These are phyloP conservation scores for Russula abietina DNA, from an alignment of 768 basidiomycete species.

Conservation along the genomic window DNA sequence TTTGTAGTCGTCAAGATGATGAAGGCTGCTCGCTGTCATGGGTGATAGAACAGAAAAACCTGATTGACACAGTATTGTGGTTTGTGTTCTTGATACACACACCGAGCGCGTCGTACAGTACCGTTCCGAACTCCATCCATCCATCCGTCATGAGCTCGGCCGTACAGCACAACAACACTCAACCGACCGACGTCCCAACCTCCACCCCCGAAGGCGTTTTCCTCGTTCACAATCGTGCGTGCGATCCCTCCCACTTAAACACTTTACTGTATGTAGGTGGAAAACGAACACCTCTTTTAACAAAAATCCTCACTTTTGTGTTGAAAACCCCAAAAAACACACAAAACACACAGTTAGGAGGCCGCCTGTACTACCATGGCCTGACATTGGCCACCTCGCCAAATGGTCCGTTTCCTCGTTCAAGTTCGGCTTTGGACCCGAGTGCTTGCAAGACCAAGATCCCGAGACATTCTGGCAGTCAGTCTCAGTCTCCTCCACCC, in stretches of 20 bases:
- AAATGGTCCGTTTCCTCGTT: constrained; percentile 95
- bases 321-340: too few relatives aligned
- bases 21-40: constrained; percentile 21
- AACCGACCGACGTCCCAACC: not conserved
- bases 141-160: not conserved
- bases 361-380: constrained; percentile 58
- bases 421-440: constrained; percentile 95
- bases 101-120: too few relatives aligned
- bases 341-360: constrained; percentile 32
- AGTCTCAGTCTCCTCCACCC: constrained; percentile 29
- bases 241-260: not conserved
- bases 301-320: too few relatives aligned
- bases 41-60: not conserved
- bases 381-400: constrained; percentile 81
- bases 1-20: constrained; percentile 59
- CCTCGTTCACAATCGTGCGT: constrained; percentile 37
- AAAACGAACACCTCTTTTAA: too few relatives aligned
- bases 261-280: too few relatives aligned
- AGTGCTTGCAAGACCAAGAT: constrained; percentile 83
- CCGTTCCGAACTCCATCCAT: too few relatives aligned
- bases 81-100: not conserved
- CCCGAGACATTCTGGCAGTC: constrained; percentile 98
- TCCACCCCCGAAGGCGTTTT: constrained; percentile 33
- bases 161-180: not conserved
- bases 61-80: not conserved